phyloP scores from a whole-genome alignment of 1,139 yeast genomes.

The Arxiozyma heterogenica region DNA sequence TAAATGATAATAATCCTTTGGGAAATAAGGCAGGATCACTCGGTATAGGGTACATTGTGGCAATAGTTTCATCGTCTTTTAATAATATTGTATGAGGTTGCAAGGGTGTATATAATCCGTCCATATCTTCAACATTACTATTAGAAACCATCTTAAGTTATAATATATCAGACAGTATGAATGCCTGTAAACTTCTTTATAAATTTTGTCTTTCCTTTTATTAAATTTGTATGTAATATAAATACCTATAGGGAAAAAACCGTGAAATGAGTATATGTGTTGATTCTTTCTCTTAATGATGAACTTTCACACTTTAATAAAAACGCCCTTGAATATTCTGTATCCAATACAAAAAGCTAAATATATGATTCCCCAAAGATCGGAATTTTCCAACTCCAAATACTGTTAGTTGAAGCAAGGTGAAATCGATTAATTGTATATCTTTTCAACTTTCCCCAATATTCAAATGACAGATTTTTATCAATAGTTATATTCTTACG shows the following conservation, averaged over 20 bases:
- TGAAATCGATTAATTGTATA: no score
- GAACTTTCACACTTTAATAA: neutral
- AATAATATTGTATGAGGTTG: conserved; percentile 52
- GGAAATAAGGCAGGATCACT: conserved; percentile 54
- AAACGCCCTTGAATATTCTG: neutral
- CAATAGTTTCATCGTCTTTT: conserved; percentile 84
- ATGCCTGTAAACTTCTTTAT: neutral
- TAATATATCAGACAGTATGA: neutral
- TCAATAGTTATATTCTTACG: no score
- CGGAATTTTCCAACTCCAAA: neutral
- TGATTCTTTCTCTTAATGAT: neutral
- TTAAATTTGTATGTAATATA: no score
- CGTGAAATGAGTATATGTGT: neutral
- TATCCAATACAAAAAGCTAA: neutral
- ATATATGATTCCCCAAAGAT: neutral
- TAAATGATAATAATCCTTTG: conserved; percentile 62
- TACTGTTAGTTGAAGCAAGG: no score
- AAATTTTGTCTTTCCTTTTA: neutral
- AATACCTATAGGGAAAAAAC: no score
- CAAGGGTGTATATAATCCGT: conserved; percentile 14
- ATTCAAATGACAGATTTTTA: no score
- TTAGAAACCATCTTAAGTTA: neutral
- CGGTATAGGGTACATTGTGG: conserved; percentile 80
- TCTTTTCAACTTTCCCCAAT: neutral
- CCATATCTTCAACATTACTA: neutral